Base-by-base conservation (phyloP, 768 basidiomycete species). In the Crassisporium funariophilum region DNA sequence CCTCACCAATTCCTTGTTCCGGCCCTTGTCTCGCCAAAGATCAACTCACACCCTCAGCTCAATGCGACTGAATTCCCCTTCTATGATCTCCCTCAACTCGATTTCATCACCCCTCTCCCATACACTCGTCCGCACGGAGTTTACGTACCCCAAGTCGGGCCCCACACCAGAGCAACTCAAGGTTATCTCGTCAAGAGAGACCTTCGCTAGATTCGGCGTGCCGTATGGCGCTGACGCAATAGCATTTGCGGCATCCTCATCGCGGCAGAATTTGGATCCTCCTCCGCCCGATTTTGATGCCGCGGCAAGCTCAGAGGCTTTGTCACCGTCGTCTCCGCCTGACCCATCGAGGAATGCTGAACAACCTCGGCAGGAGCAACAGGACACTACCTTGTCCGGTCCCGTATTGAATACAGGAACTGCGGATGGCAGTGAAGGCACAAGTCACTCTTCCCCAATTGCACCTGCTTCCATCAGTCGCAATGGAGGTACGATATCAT, bases 81-180 rank as follows among this genome's bases (percentile, higher is more conserved):
- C 87, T 15, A 69, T 76, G 43, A 82, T 88, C 46, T 88, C 88
- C 13, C 71, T 90, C 25, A 73, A 81, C 53, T 86, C 79, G 8
- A 91, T 92, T 47, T 89, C 87, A 4, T 60, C 86, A 4, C 90
- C 90, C 5, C 76, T 92, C 7, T 76, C 83, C 5, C 86, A 92
- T 61, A 91, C 90, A 9, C 69, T 78, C 20, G 70, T 78, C 16
- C 82, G 85, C 17, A 84, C 88, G 1, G 83, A 85, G 59, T 86
- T 90, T 51, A 76, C 77, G 13, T 87, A 82, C 55, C 86, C 86
- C 1, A 75, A 74, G 54, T 54, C 72, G 6, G 85, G 84, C 0
- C 81, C 81, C 3, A 86, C 85, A 5, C 75, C 83, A 0, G 77
- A 80, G 45, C 79, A 81, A 50, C 64, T 92, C 48, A 83, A 77